Evolutionary conservation across 176 grass and related monocot genomes (phyloP).

Genomic region (Typha latifolia): DNA sequence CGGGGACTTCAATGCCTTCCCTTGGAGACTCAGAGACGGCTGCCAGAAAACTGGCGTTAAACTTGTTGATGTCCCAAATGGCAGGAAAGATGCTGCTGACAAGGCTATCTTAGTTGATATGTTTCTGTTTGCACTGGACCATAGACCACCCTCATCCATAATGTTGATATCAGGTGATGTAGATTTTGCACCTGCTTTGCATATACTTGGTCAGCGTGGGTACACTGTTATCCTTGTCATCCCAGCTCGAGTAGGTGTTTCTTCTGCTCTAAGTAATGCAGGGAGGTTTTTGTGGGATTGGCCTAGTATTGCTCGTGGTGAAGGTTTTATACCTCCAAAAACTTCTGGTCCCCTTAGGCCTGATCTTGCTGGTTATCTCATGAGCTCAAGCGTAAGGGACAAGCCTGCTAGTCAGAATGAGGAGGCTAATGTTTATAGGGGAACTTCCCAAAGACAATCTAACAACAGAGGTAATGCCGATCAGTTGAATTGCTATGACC

Average conservation of each 20-base stretch:
- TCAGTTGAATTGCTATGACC: slow-evolving; percentile 35
- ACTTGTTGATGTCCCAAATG: slow-evolving; percentile 81
- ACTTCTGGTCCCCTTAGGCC: slow-evolving; percentile 13
- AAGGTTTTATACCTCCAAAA: slow-evolving; percentile 47
- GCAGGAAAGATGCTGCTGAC: slow-evolving; percentile 77
- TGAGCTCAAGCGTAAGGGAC: slow-evolving; percentile 16
- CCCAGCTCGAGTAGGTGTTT: slow-evolving; percentile 55
- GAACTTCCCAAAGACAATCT: slow-evolving; percentile 42
- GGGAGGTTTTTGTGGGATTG: slow-evolving; percentile 72
- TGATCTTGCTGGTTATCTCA: slow-evolving; percentile 32
- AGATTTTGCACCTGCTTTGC: slow-evolving; percentile 70
- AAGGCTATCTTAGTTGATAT: slow-evolving; percentile 79
- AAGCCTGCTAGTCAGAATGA: slow-evolving; percentile 43
- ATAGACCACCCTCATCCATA: slow-evolving; percentile 58
- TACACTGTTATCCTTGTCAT: slow-evolving; percentile 65
- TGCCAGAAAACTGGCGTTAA: slow-evolving; percentile 85
- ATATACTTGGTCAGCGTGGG: slow-evolving; percentile 75
- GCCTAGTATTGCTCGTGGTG: slow-evolving; percentile 63
- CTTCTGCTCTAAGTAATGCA: slow-evolving; percentile 62
- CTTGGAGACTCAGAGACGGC: slow-evolving; percentile 78
- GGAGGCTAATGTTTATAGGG: slow-evolving; percentile 55
- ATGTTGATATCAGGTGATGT: slow-evolving; percentile 88
- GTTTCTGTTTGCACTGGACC: slow-evolving; percentile 81
- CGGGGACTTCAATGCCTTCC: slow-evolving; percentile 92
- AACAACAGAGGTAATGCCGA: slow-evolving; percentile 22